A percentile compares a stretch with the other conserved stretches of the same genome.
Conservation (phyloP, 768 basidiomycete species). For the Boletus speciosus region DNA sequence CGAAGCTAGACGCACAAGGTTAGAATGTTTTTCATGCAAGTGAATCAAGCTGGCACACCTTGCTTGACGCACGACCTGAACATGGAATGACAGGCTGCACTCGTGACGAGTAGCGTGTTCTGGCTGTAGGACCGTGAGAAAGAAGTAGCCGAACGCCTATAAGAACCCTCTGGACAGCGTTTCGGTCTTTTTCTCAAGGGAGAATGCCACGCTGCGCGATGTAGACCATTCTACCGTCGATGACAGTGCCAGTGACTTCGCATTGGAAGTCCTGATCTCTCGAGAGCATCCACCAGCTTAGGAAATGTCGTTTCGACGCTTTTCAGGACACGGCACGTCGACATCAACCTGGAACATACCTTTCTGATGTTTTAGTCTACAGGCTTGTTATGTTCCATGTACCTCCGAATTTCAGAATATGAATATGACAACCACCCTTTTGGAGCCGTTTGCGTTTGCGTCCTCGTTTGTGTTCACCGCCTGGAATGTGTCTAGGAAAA, state of each 20-base stretch:
- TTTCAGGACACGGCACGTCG: slow-evolving; percentile 60
- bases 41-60: slow-evolving; percentile 6
- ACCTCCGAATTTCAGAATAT: background rate
- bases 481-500: background rate
- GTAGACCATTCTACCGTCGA: slow-evolving; percentile 49
- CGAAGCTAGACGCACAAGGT: slow-evolving; percentile 26
- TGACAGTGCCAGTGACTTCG: slow-evolving; percentile 62
- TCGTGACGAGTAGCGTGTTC: background rate
- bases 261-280: slow-evolving; percentile 51
- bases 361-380: background rate
- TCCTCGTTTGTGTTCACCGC: background rate
- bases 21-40: background rate
- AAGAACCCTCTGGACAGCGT: slow-evolving; percentile 10
- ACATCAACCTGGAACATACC: slow-evolving; percentile 52
- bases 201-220: slow-evolving; percentile 67
- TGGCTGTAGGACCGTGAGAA: slow-evolving; percentile 39
- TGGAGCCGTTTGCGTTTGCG: background rate
- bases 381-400: background rate
- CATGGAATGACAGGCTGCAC: slow-evolving; percentile 16
- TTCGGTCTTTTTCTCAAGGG: slow-evolving; percentile 33
- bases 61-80: slow-evolving; percentile 24
- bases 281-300: slow-evolving; percentile 53
- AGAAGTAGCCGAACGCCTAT: slow-evolving; percentile 10
- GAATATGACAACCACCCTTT: background rate
- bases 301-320: slow-evolving; percentile 60